Percentiles rank a stretch among this genome's conserved stretches.
Evolutionary conservation across 2,329 filamentous ascomycete genomes (phyloP).

Genomic region (Cladophialophora bantiana): DNA sequence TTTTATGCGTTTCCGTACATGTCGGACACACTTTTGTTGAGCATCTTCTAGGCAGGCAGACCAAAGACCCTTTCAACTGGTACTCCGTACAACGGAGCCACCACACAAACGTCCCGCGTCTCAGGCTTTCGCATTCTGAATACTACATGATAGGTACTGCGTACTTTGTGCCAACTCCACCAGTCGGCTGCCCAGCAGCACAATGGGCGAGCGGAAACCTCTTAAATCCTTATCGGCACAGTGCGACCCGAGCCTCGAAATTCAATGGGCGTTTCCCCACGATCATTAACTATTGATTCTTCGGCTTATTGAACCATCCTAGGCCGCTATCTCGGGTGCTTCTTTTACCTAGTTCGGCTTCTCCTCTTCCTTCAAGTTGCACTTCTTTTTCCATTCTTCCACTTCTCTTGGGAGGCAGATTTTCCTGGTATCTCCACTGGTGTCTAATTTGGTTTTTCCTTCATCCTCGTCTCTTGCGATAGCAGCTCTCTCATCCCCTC

Average conservation of each 20-base stretch:
- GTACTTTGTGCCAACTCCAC: not conserved
- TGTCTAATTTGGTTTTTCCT: not conserved
- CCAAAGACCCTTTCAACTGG: no score
- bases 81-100: no score
- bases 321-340: conserved; percentile 6
- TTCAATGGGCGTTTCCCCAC: conserved; percentile 13
- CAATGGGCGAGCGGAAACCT: not conserved
- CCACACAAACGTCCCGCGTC: no score
- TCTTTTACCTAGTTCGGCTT: conserved; percentile 5
- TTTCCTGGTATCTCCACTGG: not conserved
- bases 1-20: not conserved
- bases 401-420: not conserved
- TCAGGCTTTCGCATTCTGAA: no score
- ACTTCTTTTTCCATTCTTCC: not conserved
- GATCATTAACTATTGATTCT: conserved; percentile 6
- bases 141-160: not conserved
- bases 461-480: not conserved
- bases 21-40: no score
- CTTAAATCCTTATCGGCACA: conserved; percentile 10
- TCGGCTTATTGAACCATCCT: conserved; percentile 10
- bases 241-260: not conserved
- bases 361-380: conserved; percentile 3
- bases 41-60: no score
- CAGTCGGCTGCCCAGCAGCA: not conserved
- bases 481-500: conserved; percentile 1